phyloP scores from a whole-genome alignment of 2,329 filamentous ascomycete genomes.

The Emmonsia crescens region DNA sequence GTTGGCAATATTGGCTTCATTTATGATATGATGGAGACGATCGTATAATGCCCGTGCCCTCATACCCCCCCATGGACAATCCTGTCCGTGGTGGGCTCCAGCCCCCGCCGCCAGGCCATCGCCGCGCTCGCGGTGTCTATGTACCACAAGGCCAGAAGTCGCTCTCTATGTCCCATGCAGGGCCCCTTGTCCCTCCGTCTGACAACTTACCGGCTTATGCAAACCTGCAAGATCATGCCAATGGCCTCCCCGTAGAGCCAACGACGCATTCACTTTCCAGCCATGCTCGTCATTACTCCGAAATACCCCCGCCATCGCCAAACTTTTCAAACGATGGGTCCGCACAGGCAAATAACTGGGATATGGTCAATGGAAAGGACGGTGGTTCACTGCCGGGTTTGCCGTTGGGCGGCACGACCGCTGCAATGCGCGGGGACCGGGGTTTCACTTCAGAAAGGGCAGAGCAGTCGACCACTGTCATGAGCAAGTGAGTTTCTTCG shows the following conservation, averaged over 20 bases:
- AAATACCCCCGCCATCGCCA: background rate
- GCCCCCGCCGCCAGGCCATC: constrained; percentile 7
- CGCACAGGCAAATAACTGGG: background rate
- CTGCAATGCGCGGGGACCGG: background rate
- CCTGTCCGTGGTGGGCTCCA: constrained; percentile 10
- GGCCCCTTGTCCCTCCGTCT: background rate
- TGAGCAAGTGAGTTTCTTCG: background rate
- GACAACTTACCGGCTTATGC: background rate
- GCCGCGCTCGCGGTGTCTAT: background rate
- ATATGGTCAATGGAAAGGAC: background rate
- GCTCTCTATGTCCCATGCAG: background rate
- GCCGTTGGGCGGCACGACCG: background rate
- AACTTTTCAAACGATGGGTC: background rate
- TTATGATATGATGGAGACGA: constrained; percentile 10
- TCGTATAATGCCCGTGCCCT: constrained; percentile 7
- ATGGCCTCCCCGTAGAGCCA: background rate
- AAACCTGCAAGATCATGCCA: background rate
- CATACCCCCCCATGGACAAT: constrained; percentile 11
- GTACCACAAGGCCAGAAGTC: background rate
- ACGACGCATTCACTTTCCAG: background rate
- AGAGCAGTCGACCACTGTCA: background rate
- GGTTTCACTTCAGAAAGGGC: background rate
- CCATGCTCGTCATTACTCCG: background rate
- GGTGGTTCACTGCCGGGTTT: background rate
- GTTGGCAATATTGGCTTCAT: constrained; percentile 1